Conservation (phyloP, 2,329 filamentous ascomycete species). For the Epichloe aotearoae region DNA sequence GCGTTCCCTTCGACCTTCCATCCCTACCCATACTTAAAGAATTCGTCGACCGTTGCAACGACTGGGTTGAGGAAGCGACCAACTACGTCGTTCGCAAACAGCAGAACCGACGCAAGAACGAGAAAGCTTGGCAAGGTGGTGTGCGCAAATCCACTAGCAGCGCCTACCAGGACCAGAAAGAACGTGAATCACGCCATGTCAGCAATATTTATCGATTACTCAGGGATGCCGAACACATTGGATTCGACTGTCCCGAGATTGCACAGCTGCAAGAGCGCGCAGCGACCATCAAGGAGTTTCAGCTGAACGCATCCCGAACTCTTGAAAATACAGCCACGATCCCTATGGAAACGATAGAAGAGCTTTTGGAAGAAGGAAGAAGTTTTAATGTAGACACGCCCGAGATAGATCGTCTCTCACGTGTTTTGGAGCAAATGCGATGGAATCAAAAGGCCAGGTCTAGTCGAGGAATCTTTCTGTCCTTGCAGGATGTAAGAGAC, state of each 20-base stretch:
- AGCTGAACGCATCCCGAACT: constrained; percentile 57
- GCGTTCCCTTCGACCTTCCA: constrained; percentile 79
- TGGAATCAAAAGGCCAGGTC: constrained; percentile 72
- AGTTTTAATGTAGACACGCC: constrained; percentile 84
- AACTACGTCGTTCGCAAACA: constrained; percentile 96
- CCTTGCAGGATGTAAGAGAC: constrained; percentile 63
- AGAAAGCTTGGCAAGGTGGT: constrained; percentile 69
- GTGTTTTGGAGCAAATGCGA: constrained; percentile 68
- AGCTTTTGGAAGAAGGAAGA: constrained; percentile 79
- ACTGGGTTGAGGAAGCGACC: constrained; percentile 94
- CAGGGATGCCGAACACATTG: constrained; percentile 68
- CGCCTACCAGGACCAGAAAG: constrained; percentile 52
- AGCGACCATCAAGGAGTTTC: constrained; percentile 73
- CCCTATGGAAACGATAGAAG: constrained; percentile 66
- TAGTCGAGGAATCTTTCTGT: constrained; percentile 51
- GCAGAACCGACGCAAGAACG: constrained; percentile 90
- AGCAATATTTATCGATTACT: constrained; percentile 80
- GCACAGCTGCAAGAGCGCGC: constrained; percentile 72
- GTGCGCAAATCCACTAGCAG: constrained; percentile 53
- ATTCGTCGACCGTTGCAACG: constrained; percentile 92
- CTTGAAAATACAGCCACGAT: constrained; percentile 52
- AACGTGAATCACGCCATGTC: constrained; percentile 77
- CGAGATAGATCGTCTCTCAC: constrained; percentile 72
- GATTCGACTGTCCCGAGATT: constrained; percentile 90
- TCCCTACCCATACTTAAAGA: constrained; percentile 69